Evolutionary conservation across 768 basidiomycete genomes (phyloP).

Genomic region (Suillus plorans): DNA sequence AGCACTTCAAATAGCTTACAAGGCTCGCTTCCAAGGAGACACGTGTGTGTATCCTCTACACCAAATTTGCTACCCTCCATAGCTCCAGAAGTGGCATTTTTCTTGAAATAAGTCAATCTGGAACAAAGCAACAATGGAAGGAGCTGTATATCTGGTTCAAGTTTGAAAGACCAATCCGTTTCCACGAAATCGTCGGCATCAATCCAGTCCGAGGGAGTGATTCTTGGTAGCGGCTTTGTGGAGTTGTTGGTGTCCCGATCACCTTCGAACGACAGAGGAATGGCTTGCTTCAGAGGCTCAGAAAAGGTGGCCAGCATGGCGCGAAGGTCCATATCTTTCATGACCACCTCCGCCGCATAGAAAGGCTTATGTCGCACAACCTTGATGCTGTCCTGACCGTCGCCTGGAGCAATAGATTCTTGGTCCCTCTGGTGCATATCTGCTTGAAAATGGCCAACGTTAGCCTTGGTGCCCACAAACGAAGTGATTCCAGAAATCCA

Average conservation of each 20-base stretch:
- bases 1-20: conserved; percentile 43
- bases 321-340: conserved; percentile 75
- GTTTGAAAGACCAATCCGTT: conserved; percentile 59
- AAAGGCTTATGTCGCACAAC: conserved; percentile 76
- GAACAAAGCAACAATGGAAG: conserved; percentile 78
- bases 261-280: conserved; percentile 47
- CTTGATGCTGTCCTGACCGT: conserved; percentile 55
- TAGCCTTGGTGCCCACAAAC: conserved; percentile 83
- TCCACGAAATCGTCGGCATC: conserved; percentile 84
- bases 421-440: conserved; percentile 93
- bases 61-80: conserved; percentile 78
- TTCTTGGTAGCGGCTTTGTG: conserved; percentile 30
- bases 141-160: conserved; percentile 61
- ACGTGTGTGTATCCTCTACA: conserved; percentile 77
- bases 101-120: conserved; percentile 79
- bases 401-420: conserved; percentile 64
- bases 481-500: conserved; percentile 79
- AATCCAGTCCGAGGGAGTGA: conserved; percentile 59
- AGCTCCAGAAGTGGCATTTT: conserved; percentile 43
- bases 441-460: conserved; percentile 77
- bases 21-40: conserved; percentile 70
- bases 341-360: conserved; percentile 81
- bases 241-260: conserved; percentile 40
- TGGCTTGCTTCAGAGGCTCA: conserved; percentile 64
- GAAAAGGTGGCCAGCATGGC: conserved; percentile 76